phyloP scores from a whole-genome alignment of 2,329 filamentous ascomycete genomes.

The Westerdykella sp. region DNA sequence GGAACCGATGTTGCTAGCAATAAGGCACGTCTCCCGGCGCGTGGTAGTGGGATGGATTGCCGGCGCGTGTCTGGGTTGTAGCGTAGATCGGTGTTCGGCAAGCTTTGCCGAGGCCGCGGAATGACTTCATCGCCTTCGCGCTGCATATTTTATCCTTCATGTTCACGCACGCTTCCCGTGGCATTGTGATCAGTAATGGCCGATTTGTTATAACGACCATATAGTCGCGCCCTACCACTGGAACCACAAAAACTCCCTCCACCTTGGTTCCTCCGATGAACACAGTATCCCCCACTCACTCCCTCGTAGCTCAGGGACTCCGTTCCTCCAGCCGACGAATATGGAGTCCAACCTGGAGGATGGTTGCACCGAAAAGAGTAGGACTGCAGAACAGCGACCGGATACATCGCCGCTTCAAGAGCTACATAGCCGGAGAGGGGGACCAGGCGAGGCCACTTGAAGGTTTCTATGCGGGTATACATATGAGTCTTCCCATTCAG shows the following conservation, averaged over 20 bases:
- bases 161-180: too few relatives aligned
- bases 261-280: too few relatives aligned
- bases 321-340: constrained; percentile 16
- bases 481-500: neutral
- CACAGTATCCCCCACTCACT: neutral
- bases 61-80: neutral
- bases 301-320: neutral
- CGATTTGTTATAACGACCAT: too few relatives aligned
- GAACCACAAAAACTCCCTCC: too few relatives aligned
- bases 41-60: neutral
- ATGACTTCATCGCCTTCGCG: constrained; percentile 24
- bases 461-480: constrained; percentile 35
- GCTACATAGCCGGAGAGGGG: constrained; percentile 33
- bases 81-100: constrained; percentile 14
- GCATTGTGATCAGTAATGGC: too few relatives aligned
- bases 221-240: too few relatives aligned
- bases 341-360: constrained; percentile 7
- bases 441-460: constrained; percentile 35
- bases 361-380: constrained; percentile 5
- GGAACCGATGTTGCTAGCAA: neutral
- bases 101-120: constrained; percentile 22
- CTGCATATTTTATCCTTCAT: too few relatives aligned
- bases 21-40: neutral
- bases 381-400: constrained; percentile 31
- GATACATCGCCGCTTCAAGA: constrained; percentile 31